Conservation (phyloP, 1,284 basidiomycete genomes). For the Fistulinella cinereoalba region DNA sequence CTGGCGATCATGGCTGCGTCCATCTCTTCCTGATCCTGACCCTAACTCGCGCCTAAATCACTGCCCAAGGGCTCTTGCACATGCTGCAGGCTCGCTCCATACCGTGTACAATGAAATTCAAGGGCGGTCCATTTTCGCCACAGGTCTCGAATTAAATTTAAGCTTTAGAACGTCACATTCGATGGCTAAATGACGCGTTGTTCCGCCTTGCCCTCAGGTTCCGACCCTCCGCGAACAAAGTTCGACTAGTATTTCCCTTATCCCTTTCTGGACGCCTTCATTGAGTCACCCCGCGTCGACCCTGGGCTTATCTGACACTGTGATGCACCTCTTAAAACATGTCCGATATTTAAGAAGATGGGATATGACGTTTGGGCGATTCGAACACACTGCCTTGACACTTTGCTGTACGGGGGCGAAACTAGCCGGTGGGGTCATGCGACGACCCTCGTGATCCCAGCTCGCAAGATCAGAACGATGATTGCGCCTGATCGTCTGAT, state of each 20-base stretch:
- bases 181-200: conserved; percentile 4
- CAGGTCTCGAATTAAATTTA: conserved; percentile 7
- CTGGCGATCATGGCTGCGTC: too few species aligned
- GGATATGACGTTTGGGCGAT: too few species aligned
- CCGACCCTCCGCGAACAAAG: conserved; percentile 10
- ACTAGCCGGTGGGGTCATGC: conserved; percentile 1
- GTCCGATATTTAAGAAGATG: too few species aligned
- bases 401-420: conserved; percentile 2
- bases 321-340: too few species aligned
- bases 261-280: conserved; percentile 4
- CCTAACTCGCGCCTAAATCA: too few species aligned
- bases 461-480: conserved; percentile 13
- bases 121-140: conserved; percentile 8
- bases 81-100: too few species aligned
- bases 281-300: not conserved
- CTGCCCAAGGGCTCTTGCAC: too few species aligned
- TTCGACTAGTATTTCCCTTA: conserved; percentile 7
- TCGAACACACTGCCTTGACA: conserved; percentile 14
- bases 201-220: conserved; percentile 1
- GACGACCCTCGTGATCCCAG: conserved; percentile 16
- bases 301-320: conserved; percentile 7
- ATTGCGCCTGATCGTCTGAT: conserved; percentile 15
- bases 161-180: conserved; percentile 10
- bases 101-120: too few species aligned
- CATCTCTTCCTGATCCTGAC: too few species aligned